These are phyloP conservation scores for Botryobasidium botryosum DNA, from an alignment of 768 basidiomycete species.

Conservation along the genomic window DNA sequence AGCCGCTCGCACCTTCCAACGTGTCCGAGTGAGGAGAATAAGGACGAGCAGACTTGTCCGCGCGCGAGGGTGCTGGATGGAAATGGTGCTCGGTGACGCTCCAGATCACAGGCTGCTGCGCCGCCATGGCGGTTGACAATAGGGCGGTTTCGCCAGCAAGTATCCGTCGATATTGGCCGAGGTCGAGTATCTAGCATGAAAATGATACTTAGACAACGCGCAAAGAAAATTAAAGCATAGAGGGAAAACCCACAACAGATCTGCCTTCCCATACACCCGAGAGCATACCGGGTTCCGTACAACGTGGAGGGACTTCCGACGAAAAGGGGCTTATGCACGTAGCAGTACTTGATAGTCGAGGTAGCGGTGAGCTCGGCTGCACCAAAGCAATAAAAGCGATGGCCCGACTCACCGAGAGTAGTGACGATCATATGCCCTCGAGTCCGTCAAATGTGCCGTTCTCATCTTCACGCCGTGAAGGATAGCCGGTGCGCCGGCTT, in stretches of 20 bases:
- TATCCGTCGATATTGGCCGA: constrained; percentile 43
- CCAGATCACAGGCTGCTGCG: constrained; percentile 83
- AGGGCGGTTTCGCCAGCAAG: constrained; percentile 35
- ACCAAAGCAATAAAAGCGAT: too few relatives aligned
- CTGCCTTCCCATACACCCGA: constrained; percentile 12
- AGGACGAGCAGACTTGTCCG: too few relatives aligned
- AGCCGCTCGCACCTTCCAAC: too few relatives aligned
- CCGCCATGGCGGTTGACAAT: constrained; percentile 58
- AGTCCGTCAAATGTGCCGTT: neutral
- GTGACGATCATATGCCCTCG: neutral
- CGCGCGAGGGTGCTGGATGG: too few relatives aligned
- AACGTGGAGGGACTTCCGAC: neutral
- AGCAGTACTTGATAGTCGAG: too few relatives aligned
- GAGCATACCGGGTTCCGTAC: constrained; percentile 8
- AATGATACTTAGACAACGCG: too few relatives aligned
- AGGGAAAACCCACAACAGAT: constrained; percentile 10
- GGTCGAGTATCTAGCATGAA: constrained; percentile 66
- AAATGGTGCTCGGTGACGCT: constrained; percentile 60
- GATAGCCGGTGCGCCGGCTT: too few relatives aligned
- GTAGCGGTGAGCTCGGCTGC: too few relatives aligned
- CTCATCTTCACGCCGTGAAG: too few relatives aligned
- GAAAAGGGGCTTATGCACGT: neutral
- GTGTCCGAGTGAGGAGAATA: too few relatives aligned
- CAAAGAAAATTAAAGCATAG: too few relatives aligned
- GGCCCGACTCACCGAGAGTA: neutral